Evolutionary conservation across 371 early-diverging fungal genomes (phyloP).

Genomic region (Syncephalastrum contaminatum): DNA sequence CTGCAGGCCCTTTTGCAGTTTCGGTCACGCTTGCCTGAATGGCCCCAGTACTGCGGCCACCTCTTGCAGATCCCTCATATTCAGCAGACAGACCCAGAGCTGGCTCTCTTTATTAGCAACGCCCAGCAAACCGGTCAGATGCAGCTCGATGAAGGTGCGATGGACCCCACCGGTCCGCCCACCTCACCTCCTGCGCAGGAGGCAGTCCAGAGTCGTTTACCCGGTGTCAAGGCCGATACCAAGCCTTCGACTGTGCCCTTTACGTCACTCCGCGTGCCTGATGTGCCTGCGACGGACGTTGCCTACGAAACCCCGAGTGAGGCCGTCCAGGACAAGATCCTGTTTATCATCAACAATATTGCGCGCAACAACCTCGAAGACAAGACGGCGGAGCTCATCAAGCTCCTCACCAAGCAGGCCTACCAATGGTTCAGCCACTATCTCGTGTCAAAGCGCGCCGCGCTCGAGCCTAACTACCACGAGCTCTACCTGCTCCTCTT

Average conservation of each 20-base stretch:
- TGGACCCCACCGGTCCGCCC: no score
- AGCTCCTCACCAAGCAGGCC: conserved; percentile 61
- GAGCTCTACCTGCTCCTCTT: conserved; percentile 81
- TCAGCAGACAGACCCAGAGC: conserved; percentile 75
- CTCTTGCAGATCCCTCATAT: conserved; percentile 83
- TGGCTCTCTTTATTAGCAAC: conserved; percentile 52
- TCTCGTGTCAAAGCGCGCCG: conserved; percentile 89
- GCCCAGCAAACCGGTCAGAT: conserved; percentile 28
- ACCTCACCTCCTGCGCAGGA: no score
- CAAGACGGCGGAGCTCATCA: conserved; percentile 83
- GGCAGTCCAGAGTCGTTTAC: no score
- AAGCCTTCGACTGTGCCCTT: conserved; percentile 33
- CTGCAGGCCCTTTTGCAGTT: conserved; percentile 85
- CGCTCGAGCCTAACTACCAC: conserved; percentile 95
- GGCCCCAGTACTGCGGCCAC: conserved; percentile 86
- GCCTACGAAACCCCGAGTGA: conserved; percentile 66
- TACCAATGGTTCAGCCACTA: conserved; percentile 93
- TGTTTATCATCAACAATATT: conserved; percentile 97
- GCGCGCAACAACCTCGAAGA: conserved; percentile 78
- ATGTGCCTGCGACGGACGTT: conserved; percentile 22
- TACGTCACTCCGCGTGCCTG: conserved; percentile 53
- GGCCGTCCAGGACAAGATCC: conserved; percentile 84
- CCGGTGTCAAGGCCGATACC: no score
- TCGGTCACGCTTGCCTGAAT: conserved; percentile 80
- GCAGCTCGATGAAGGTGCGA: conserved; percentile 4